phyloP scores from a whole-genome alignment of 1,139 yeast species.

The Pichia sp. region DNA sequence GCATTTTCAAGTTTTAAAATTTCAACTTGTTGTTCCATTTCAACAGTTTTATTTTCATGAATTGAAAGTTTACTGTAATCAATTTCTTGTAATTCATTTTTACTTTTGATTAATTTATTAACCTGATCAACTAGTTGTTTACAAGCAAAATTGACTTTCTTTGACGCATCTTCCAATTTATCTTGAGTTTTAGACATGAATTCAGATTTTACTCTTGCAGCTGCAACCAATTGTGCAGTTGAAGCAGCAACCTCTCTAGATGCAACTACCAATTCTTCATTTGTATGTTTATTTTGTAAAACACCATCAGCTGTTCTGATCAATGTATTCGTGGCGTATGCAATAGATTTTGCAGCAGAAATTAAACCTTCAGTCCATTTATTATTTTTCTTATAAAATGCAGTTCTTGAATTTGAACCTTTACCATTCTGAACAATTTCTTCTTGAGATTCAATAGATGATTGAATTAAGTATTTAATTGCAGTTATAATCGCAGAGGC shows the following conservation, averaged over 20 bases:
- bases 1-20: constrained; percentile 78
- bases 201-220: constrained; percentile 81
- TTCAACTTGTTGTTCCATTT: constrained; percentile 93
- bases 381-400: constrained; percentile 80
- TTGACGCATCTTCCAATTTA: constrained; percentile 61
- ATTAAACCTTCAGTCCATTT: constrained; percentile 94
- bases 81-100: constrained; percentile 35
- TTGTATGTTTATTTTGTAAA: constrained; percentile 50
- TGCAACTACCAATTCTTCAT: constrained; percentile 83
- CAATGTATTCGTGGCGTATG: constrained; percentile 72
- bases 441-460: constrained; percentile 77
- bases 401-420: constrained; percentile 62
- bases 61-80: constrained; percentile 68
- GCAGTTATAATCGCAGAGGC: constrained; percentile 82
- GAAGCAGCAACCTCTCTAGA: constrained; percentile 91
- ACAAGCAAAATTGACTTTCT: constrained; percentile 69
- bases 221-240: constrained; percentile 89
- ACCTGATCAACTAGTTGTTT: constrained; percentile 65
- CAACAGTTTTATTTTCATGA: constrained; percentile 79
- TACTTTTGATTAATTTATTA: constrained; percentile 18
- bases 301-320: constrained; percentile 87
- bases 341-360: constrained; percentile 87
- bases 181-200: constrained; percentile 76
- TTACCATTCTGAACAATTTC: constrained; percentile 74
- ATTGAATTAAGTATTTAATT: constrained; percentile 61